Base-by-base conservation (phyloP, 2,329 filamentous ascomycete genomes). In the Fusarium brevicatenulatum region DNA sequence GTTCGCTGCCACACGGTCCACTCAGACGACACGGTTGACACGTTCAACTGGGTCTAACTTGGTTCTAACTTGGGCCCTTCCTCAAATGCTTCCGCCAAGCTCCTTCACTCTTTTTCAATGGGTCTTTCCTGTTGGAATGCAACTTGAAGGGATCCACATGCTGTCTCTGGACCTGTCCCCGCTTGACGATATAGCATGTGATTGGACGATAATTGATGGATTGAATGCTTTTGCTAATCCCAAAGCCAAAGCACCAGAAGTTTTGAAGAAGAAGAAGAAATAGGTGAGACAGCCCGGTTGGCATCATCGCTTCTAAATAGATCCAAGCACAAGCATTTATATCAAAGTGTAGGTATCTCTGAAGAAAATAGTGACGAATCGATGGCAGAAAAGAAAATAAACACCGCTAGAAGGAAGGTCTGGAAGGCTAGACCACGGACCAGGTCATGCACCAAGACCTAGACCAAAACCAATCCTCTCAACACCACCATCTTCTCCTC, bases 1-100 rank as follows among this genome's bases (percentile, higher is more conserved):
- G 70, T 55, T 70, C 61, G 66, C 74, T 75, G 68, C 71, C 65
- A 76, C 70, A 72, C 57, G 63, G 54, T 64, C 72, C 73, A 74
- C 71, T 66, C 71, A 43, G 46, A 54, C 59, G 71, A 68, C 63
- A 74, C 63, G 63, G 54, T 73, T 68, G 71, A 73, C 71, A 73
- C 62, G 54, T 59, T 50, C 66, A 52, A 73, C 66, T 73, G 66
- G 70, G 71, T 71, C 71, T 73, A 63, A 57, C 39, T 54, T 68
- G 25, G 25, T 4, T 25, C 25, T 25, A 25, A 25, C 63, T 58
- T 71, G 54, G 69, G 58, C 52, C 46, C 64, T 46, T 60, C 40
- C 57, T 62, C 32, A 53, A 62, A 34, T 59, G 25, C 21, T 36
- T 59, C 28, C 21, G 37, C 52, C 56, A 63, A 62, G 43, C 56